Evolutionary conservation across 1,139 yeast species (phyloP), one percentile per base, ranked within the genome.

Genomic region (Citeromyces hawaiiensis): DNA sequence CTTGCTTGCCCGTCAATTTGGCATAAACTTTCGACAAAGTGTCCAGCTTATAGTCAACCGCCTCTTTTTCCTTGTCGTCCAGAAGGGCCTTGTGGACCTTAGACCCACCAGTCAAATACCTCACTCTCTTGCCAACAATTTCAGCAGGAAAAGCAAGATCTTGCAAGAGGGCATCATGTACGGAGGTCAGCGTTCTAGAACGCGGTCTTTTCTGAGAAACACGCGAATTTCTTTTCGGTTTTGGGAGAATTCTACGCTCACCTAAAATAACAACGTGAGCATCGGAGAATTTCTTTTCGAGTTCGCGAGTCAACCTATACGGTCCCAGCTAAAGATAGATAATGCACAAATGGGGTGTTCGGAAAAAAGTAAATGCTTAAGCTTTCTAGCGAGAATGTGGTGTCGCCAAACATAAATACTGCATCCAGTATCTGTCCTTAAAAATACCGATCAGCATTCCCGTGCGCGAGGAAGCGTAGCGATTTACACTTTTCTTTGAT

Each of bases 261-360:
- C 97, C 98, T 64, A 91, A 80, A 83, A 91, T 87, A 59, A 91
- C 93, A 70, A 91, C 96, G 70, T 91, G 97, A 71, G 95, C 86
- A 80, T 91, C 98, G 66, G 96, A 93, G 88, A 91, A 91, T 76
- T 91, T 91, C 94, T 91, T 91, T 76, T 91, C 98, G 68, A 91
- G 85, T 77, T 91, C 98, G 75, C 98, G 91, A 74, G 96, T 87
- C 68, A 91, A 82, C 75, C 86, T 81, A 64, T 76, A 19, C 21
- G 21, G 21, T 19, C 21, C 7, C 21, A 19, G 21, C 21, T 19
- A 19, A 7, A 19, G 7, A 19, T 19, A 19, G 21, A 19, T 19
- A 19, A 19, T 19, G 21, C 21, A 19, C 21, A 19, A 19, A 19
- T 19, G 21, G 21, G 21, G 21, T 19, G 7, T 19, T 19, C 21